Base-by-base conservation (phyloP, 2,329 filamentous ascomycete species). In the Penicillium sp. region DNA sequence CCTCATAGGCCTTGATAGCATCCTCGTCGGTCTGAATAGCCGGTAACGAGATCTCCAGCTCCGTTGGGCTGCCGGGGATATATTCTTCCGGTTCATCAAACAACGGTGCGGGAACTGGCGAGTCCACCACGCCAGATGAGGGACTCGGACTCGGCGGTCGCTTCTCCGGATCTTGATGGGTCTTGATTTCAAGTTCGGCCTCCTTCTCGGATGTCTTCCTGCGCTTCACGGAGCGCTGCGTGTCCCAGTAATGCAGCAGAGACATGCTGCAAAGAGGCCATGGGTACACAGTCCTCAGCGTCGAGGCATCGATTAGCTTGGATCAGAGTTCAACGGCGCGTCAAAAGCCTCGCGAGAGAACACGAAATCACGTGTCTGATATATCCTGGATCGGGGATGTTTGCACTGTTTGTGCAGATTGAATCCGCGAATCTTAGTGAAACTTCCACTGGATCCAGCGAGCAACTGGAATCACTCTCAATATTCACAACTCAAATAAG, bases 1-100 rank as follows among this genome's bases (percentile, higher is more conserved):
- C 74, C 67, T 95, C 87, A 61, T 95, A 95, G 54, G 88, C 82
- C 52, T 86, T 78, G 49, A 95, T 87, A 2, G 88, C 86, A 49
- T 86, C 78, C 57, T 84, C 76, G 53, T 86, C 84, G 2, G 79
- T 79, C 54, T 80, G 73, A 2, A 91, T 74, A 0, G 77, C 75
- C 11, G 88, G 87, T 5, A 95, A 71, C 5, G 84, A 84, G 52
- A 76, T 83, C 59, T 90, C 86, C 39, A 90, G 73, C 46, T 86
- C 84, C 9, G 86, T 89, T 55, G 77, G 75, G 36, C 69, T 70
- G 37, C 59, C 66, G 45, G 63, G 50, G 38, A 63, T 46, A 3
- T 51, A 49, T 2, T 56, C 47, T 33, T 56, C 61, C n/a, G 65
- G 52, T n/a, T 70, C 65, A 2, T 62, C 62, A 4, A 56, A 41